These are phyloP conservation scores for Allium fistulosum DNA, from an alignment of 106 monocot species.

Conservation along the genomic window DNA sequence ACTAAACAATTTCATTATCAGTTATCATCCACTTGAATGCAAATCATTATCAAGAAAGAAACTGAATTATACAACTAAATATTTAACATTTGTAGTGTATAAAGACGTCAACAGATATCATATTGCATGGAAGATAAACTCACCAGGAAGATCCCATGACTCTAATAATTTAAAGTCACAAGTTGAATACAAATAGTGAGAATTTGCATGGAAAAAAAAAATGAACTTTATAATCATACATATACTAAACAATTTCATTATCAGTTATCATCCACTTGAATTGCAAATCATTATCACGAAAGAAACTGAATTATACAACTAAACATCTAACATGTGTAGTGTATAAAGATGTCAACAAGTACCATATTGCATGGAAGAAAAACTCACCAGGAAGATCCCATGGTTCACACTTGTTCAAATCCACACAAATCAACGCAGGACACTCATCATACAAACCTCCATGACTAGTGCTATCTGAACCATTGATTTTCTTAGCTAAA, in stretches of 20 bases:
- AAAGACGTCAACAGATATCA: background rate
- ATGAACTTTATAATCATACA: background rate
- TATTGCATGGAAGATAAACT: background rate
- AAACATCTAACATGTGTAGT: background rate
- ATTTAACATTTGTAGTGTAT: background rate
- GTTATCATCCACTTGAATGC: background rate
- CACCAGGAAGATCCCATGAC: background rate
- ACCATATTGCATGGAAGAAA: background rate
- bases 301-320: background rate
- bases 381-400: slow-evolving; percentile 14
- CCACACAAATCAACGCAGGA: slow-evolving; percentile 4
- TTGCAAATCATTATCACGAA: background rate
- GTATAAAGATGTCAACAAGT: background rate
- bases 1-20: background rate
- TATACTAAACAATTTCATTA: background rate
- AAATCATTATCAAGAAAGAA: background rate
- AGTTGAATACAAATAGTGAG: too few species aligned
- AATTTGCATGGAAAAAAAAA: too few species aligned
- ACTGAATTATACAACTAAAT: background rate
- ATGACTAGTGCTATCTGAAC: background rate
- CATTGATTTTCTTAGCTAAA: slow-evolving; percentile 28
- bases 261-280: background rate
- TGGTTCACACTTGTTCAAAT: slow-evolving; percentile 17
- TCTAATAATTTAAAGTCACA: too few species aligned
- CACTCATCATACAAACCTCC: background rate